Conservation (phyloP, 148 eudicot species). For the Dianthus caryophyllus region DNA sequence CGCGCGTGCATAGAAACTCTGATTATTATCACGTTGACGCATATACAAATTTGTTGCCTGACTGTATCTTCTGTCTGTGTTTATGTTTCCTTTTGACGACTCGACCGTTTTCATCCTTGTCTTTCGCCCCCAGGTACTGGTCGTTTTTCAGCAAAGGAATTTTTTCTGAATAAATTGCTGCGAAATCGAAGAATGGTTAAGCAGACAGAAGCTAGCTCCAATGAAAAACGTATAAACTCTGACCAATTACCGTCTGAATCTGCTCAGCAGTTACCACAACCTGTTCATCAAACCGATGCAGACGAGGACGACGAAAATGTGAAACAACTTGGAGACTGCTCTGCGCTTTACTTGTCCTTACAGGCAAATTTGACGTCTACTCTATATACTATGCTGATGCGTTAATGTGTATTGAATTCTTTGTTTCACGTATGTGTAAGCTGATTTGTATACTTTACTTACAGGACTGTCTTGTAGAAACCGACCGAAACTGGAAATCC, state of each 20-base stretch:
- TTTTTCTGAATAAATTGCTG: not conserved
- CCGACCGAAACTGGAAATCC: slow-evolving; percentile 34
- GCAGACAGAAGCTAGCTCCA: slow-evolving; percentile 14
- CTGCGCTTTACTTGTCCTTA: slow-evolving; percentile 28
- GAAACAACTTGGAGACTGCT: slow-evolving; percentile 37
- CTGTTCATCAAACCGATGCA: slow-evolving; percentile 29
- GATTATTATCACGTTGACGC: not conserved
- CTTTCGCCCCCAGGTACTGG: not conserved
- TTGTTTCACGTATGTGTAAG: not conserved
- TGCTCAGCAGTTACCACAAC: slow-evolving; percentile 20
- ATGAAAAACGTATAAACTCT: slow-evolving; percentile 6
- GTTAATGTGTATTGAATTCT: not conserved
- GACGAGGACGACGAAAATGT: slow-evolving; percentile 35
- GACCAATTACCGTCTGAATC: slow-evolving; percentile 1
- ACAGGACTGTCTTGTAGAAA: slow-evolving; percentile 35
- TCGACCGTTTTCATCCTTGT: not conserved
- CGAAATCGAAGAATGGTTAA: not conserved
- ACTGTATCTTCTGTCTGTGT: not conserved
- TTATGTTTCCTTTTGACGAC: not conserved
- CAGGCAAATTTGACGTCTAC: slow-evolving; percentile 15
- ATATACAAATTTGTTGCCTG: not conserved
- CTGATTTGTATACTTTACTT: not conserved
- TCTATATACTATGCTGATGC: not conserved
- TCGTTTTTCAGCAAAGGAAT: not conserved
- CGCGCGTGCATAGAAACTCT: not conserved